Conservation (phyloP, 1,284 basidiomycete genomes). For the Meira miltonrushii region DNA sequence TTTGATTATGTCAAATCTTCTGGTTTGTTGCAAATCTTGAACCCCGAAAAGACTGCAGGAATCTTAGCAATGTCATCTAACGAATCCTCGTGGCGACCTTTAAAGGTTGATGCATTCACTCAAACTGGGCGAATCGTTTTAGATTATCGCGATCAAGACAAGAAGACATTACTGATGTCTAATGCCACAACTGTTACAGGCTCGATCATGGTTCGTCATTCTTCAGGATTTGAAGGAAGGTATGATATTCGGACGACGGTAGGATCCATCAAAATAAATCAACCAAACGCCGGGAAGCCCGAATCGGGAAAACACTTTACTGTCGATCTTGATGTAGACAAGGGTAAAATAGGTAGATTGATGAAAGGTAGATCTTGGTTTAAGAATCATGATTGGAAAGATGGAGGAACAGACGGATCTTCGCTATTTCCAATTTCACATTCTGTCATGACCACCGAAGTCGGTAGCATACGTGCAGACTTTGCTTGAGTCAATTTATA, state of each 20-base stretch:
- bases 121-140: background rate
- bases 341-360: too few relatives aligned
- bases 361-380: too few relatives aligned
- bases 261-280: background rate
- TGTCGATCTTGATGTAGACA: too few relatives aligned
- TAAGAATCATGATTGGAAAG: too few relatives aligned
- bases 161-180: background rate
- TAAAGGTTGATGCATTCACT: background rate
- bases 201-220: background rate
- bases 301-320: too few relatives aligned
- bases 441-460: too few relatives aligned
- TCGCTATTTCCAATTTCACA: too few relatives aligned
- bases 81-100: background rate
- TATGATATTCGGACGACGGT: background rate
- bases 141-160: background rate
- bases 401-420: too few relatives aligned
- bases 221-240: background rate
- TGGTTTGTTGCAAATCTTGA: background rate
- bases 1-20: background rate
- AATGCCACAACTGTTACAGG: background rate
- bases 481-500: too few relatives aligned
- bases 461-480: too few relatives aligned
- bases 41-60: background rate
- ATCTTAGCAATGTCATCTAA: background rate
- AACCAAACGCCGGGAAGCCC: too few relatives aligned